Evolutionary conservation across 1,284 basidiomycete genomes (phyloP), one percentile per base, ranked within the genome.

Genomic region (Peniophora sp.): DNA sequence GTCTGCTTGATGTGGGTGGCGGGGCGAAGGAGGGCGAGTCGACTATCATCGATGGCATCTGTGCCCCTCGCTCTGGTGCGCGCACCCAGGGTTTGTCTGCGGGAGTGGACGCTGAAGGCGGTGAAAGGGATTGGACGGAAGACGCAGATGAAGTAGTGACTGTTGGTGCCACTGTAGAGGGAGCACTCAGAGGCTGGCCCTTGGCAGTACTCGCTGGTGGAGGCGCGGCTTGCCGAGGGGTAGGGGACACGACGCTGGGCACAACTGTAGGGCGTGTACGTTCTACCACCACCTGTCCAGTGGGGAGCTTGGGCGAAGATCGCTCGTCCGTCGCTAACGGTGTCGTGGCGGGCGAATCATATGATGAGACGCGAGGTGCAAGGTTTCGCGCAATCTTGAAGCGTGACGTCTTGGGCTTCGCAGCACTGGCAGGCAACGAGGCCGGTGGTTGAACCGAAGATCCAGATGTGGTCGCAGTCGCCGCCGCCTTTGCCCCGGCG

Each of bases 11-110:
- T 54, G 10, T 57, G 12, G 27, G 12, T 24, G 56, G 54, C 14
- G 46, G 57, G 35, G 58, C 62, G 56, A 68, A 70, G n/a, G 73
- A 69, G 2, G 69, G 64, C 20, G 69, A 72, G 24, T 72, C 68
- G 34, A 70, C 53, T 14, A 67, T 59, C 56, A 61, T 63, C 24
- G 65, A 58, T 20, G 58, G 46, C 32, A 50, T 43, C 44, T 41
- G 46, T 17, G 41, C 23, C 9, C 25, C 9, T 32, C 11, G 24
- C 32, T 41, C 17, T 14, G n/a, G 17, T 19, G 36, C 16, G 14
- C 20, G 32, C 17, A 16, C 8, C n/a, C 16, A 41, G 38, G 38
- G 16, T 41, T 20, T 41, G 38, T 41, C 38, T 41, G 38, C n/a
- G 16, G 38, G 38, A 20, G n/a, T n/a, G n/a, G 38, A 41, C 38